Conservation (phyloP, 176 grass and related monocot genomes). For the Oryza meridionalis region DNA sequence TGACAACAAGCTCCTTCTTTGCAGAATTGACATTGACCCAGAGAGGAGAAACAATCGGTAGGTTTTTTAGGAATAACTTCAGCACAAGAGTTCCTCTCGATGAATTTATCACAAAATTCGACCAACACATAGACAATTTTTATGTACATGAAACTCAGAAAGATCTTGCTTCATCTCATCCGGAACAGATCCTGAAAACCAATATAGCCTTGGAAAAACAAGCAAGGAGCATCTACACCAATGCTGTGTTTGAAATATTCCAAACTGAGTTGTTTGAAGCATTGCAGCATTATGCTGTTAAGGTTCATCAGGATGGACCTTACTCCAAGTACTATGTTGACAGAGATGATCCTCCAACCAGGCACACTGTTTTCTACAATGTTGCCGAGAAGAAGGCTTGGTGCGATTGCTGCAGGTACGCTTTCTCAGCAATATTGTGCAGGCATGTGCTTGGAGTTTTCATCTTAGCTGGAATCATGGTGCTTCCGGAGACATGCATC, state of each 20-base stretch:
- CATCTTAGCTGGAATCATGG: constrained; percentile 54
- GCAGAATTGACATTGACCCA: constrained; percentile 67
- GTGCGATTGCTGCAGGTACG: constrained; percentile 79
- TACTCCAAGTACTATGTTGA: constrained; percentile 80
- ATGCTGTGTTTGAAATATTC: constrained; percentile 70
- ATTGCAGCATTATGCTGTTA: constrained; percentile 65
- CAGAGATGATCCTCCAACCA: constrained; percentile 51
- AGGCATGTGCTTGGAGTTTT: constrained; percentile 83
- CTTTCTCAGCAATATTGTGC: constrained; percentile 77
- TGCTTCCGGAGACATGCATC: constrained; percentile 73
- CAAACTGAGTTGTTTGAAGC: constrained; percentile 79
- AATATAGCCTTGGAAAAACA: constrained; percentile 81
- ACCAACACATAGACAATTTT: constrained; percentile 62
- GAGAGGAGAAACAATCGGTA: constrained; percentile 60
- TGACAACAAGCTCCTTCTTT: constrained; percentile 66
- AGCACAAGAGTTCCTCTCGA: constrained; percentile 53
- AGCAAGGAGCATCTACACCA: constrained; percentile 73
- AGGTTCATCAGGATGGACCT: constrained; percentile 77
- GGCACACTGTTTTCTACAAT: constrained; percentile 65
- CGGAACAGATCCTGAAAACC: constrained; percentile 73
- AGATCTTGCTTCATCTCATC: constrained; percentile 53
- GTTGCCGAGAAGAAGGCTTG: constrained; percentile 75
- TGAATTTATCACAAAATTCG: constrained; percentile 69
- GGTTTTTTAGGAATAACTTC: constrained; percentile 72
- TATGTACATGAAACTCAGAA: constrained; percentile 64